phyloP scores from a whole-genome alignment of 345 rosid genomes.

The Cochlearia excelsa region DNA sequence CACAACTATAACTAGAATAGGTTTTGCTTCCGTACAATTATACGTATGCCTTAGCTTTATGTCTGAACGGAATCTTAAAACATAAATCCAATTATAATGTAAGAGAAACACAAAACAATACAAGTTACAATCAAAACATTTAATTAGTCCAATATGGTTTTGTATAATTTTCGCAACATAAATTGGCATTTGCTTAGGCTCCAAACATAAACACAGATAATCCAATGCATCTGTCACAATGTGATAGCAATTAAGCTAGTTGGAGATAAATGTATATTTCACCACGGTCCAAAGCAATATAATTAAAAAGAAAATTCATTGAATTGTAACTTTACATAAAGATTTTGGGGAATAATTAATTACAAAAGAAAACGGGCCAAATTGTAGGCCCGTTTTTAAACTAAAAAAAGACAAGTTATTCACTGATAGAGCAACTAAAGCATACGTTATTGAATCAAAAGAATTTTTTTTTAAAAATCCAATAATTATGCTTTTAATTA shows the following conservation, averaged over 20 bases:
- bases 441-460: not conserved
- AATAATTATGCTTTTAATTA: not conserved
- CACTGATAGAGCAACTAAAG: constrained; percentile 9
- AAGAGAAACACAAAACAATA: too few relatives aligned
- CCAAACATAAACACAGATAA: constrained; percentile 10
- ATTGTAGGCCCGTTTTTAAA: constrained; percentile 23
- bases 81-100: constrained; percentile 5
- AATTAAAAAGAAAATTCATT: not conserved
- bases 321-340: constrained; percentile 18
- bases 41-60: not conserved
- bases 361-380: constrained; percentile 31
- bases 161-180: not conserved
- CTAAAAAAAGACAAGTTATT: not conserved
- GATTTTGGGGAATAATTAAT: constrained; percentile 1
- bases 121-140: too few relatives aligned
- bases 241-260: constrained; percentile 10
- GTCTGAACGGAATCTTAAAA: constrained; percentile 38
- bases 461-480: too few relatives aligned
- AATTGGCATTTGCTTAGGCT: not conserved
- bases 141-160: too few relatives aligned
- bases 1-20: not conserved
- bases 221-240: constrained; percentile 9
- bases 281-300: not conserved
- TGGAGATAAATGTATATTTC: constrained; percentile 5
- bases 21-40: constrained; percentile 25